phyloP scores from a whole-genome alignment of 176 grass and related monocot genomes.

The Pontederia paniculata region DNA sequence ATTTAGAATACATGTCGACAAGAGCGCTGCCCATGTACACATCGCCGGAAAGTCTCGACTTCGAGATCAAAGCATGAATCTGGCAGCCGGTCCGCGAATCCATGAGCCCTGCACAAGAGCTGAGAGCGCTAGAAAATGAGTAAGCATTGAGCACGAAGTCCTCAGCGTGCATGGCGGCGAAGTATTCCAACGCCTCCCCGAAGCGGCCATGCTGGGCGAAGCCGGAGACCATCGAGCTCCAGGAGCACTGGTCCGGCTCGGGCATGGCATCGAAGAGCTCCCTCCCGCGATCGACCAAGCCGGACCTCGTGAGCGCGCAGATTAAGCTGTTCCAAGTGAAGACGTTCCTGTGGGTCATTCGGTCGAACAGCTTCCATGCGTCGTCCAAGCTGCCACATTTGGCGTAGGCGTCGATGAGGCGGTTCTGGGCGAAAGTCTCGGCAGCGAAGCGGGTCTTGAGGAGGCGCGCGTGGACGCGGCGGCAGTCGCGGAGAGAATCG shows the following conservation, averaged over 20 bases:
- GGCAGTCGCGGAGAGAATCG: constrained; percentile 1
- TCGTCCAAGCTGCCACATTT: constrained; percentile 30
- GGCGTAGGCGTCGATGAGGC: constrained; percentile 33
- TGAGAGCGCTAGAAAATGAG: constrained; percentile 39
- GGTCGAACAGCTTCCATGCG: constrained; percentile 36
- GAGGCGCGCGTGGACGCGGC: constrained; percentile 10
- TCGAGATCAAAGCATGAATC: constrained; percentile 26
- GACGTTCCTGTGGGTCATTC: constrained; percentile 22
- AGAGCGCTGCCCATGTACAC: constrained; percentile 32
- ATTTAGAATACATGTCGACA: constrained; percentile 24
- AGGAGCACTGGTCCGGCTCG: constrained; percentile 42
- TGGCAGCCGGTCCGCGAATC: constrained; percentile 24
- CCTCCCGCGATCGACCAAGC: constrained; percentile 17
- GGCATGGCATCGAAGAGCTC: constrained; percentile 30
- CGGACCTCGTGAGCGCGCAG: constrained; percentile 22
- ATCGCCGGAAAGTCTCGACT: constrained; percentile 18
- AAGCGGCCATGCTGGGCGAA: constrained; percentile 27
- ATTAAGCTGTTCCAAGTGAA: constrained; percentile 41
- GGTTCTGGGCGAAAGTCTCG: constrained; percentile 46
- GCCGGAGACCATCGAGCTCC: constrained; percentile 32
- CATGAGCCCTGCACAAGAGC: constrained; percentile 24
- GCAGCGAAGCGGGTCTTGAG: constrained; percentile 17
- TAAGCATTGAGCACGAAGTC: constrained; percentile 49
- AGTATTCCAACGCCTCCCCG: constrained; percentile 22
- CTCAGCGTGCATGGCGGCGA: constrained; percentile 39